Conservation (phyloP, 2,329 filamentous ascomycete genomes). For the Hypoxylon sp. region DNA sequence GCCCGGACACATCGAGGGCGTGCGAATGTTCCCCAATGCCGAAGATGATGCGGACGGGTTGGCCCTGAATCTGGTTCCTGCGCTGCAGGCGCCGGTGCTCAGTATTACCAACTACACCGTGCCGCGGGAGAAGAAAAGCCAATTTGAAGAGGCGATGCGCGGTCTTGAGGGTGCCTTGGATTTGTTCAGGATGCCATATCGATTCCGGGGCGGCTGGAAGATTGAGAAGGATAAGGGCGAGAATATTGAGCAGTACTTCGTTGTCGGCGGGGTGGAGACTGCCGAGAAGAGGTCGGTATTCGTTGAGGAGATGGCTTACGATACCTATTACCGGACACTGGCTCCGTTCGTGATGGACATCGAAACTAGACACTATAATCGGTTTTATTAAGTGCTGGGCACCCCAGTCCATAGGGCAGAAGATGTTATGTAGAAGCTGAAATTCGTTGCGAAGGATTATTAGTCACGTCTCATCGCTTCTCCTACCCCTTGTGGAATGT, state of each 20-base stretch:
- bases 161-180: constrained; percentile 8
- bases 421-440: too few species aligned
- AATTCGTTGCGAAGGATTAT: too few species aligned
- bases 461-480: too few species aligned
- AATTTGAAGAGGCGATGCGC: constrained; percentile 25
- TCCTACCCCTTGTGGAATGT: too few species aligned
- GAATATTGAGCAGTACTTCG: constrained; percentile 30
- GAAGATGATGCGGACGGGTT: constrained; percentile 11
- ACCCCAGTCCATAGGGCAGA: too few species aligned
- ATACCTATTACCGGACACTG: not conserved
- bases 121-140: constrained; percentile 1
- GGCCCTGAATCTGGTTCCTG: too few species aligned
- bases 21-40: not conserved
- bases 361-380: constrained; percentile 12
- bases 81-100: constrained; percentile 16
- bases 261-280: constrained; percentile 30
- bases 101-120: constrained; percentile 27
- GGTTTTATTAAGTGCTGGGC: constrained; percentile 2
- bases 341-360: not conserved
- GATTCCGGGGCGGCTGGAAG: constrained; percentile 33
- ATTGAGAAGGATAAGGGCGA: constrained; percentile 34
- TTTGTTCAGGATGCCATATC: constrained; percentile 4
- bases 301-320: not conserved
- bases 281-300: constrained; percentile 1
- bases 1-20: constrained; percentile 4